Evolutionary conservation across 2,329 filamentous ascomycete genomes (phyloP).

Genomic region (Drechslerella coelobrocha): DNA sequence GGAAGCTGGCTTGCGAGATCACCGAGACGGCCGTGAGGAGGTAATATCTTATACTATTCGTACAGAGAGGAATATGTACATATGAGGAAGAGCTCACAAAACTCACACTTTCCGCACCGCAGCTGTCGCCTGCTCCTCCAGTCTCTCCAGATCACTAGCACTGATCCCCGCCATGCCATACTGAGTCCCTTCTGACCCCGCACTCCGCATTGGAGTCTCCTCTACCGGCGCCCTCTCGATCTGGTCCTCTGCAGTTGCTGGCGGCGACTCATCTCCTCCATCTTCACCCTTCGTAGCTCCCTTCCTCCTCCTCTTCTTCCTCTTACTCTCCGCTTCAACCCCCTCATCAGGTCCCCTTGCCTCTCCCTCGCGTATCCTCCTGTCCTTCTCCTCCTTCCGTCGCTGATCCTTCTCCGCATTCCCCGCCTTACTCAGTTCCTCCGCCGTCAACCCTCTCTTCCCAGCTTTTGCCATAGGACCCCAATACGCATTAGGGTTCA

Average conservation of each 20-base stretch:
- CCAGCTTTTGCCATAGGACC: slow-evolving; percentile 71
- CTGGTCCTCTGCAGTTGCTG: slow-evolving; percentile 4
- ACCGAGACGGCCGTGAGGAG: too few species aligned
- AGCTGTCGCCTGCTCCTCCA: slow-evolving; percentile 31
- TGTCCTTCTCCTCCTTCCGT: slow-evolving; percentile 35
- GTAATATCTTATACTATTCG: too few species aligned
- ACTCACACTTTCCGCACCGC: not conserved
- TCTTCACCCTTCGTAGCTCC: not conserved
- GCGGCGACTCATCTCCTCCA: slow-evolving; percentile 6
- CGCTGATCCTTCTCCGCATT: slow-evolving; percentile 47
- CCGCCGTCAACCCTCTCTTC: slow-evolving; percentile 43
- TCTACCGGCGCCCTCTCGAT: not conserved
- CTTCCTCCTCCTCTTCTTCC: not conserved
- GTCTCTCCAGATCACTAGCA: slow-evolving; percentile 33
- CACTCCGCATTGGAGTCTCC: slow-evolving; percentile 12
- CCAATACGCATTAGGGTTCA: slow-evolving; percentile 92
- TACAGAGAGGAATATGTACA: too few species aligned
- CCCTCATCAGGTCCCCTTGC: not conserved
- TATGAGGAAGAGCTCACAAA: too few species aligned
- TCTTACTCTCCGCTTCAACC: not conserved
- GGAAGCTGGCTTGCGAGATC: too few species aligned
- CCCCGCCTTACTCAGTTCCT: slow-evolving; percentile 30
- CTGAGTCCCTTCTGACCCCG: slow-evolving; percentile 37
- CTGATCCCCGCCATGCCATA: slow-evolving; percentile 45
- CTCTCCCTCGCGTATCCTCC: not conserved